A percentile compares a stretch with the other conserved stretches of the same genome.
These are phyloP conservation scores for Penicillium glabrum DNA, from an alignment of 2,329 filamentous ascomycete genomes.

Conservation along the genomic window DNA sequence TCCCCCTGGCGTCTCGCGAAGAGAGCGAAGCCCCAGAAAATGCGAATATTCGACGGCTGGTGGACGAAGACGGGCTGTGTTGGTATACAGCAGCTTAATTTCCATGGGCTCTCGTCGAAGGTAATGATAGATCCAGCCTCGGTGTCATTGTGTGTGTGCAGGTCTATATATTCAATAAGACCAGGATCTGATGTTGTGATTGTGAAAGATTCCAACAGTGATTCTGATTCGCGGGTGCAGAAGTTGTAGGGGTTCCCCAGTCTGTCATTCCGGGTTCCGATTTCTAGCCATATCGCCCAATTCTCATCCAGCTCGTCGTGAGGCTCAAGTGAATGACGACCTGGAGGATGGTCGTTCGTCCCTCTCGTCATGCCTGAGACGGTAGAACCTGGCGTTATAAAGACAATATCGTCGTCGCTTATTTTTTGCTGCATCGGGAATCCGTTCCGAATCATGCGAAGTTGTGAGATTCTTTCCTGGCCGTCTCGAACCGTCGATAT, in stretches of 20 bases:
- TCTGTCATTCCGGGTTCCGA: conserved; percentile 30
- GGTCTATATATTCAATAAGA: conserved; percentile 28
- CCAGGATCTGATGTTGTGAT: conserved; percentile 34
- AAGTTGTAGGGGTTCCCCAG: conserved; percentile 46
- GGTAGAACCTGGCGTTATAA: conserved; percentile 42
- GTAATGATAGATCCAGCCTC: conserved; percentile 39
- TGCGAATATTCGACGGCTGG: conserved; percentile 34
- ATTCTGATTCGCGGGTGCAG: conserved; percentile 36
- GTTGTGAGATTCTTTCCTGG: conserved; percentile 24
- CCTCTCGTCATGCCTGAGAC: conserved; percentile 37
- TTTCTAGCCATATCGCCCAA: conserved; percentile 45
- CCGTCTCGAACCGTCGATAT: conserved; percentile 12
- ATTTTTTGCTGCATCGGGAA: conserved; percentile 17
- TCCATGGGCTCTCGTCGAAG: conserved; percentile 43
- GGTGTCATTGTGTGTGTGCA: conserved; percentile 27
- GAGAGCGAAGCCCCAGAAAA: conserved; percentile 45
- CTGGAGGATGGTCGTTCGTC: conserved; percentile 30
- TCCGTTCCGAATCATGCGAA: conserved; percentile 4
- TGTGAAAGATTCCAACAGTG: conserved; percentile 44
- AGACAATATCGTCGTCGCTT: conserved; percentile 36
- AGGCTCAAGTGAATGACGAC: conserved; percentile 23
- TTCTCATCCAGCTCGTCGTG: conserved; percentile 37
- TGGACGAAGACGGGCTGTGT: conserved; percentile 44
- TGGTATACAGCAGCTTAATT: conserved; percentile 42
- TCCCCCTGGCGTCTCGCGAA: conserved; percentile 38